These are phyloP conservation scores for Boletus semigastroideus DNA, from an alignment of 1,284 basidiomycete species.

Conservation along the genomic window DNA sequence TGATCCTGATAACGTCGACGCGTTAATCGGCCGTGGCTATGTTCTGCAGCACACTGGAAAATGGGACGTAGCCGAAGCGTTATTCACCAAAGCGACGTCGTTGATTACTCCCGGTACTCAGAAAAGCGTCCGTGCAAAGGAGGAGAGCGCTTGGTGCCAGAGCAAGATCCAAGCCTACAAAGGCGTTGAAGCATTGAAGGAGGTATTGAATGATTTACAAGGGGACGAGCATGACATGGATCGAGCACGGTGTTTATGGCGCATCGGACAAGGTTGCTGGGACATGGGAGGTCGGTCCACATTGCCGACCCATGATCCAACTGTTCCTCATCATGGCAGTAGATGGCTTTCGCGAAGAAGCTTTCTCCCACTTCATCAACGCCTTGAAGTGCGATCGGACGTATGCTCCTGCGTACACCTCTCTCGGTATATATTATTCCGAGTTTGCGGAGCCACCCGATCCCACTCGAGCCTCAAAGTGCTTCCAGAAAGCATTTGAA, in stretches of 20 bases:
- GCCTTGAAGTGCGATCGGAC: slow-evolving; percentile 76
- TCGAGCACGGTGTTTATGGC: slow-evolving; percentile 81
- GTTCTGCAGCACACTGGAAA: slow-evolving; percentile 64
- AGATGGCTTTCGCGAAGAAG: slow-evolving; percentile 55
- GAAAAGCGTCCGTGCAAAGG: slow-evolving; percentile 67
- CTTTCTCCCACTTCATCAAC: slow-evolving; percentile 81
- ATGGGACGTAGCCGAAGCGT: slow-evolving; percentile 68
- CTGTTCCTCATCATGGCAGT: slow-evolving; percentile 7
- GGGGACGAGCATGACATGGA: slow-evolving; percentile 55
- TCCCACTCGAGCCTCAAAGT: slow-evolving; percentile 85
- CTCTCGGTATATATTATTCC: slow-evolving; percentile 89
- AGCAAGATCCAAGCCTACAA: slow-evolving; percentile 55
- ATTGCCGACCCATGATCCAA: not conserved
- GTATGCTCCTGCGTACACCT: slow-evolving; percentile 92
- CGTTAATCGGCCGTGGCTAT: slow-evolving; percentile 76
- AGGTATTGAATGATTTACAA: slow-evolving; percentile 54
- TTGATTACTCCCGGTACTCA: slow-evolving; percentile 47
- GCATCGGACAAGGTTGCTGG: slow-evolving; percentile 81
- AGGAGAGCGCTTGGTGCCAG: slow-evolving; percentile 88
- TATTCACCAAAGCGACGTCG: slow-evolving; percentile 58
- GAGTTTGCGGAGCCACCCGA: slow-evolving; percentile 75
- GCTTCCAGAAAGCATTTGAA: slow-evolving; percentile 99
- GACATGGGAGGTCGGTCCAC: slow-evolving; percentile 61
- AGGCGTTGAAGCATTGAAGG: slow-evolving; percentile 58
- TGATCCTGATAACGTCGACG: slow-evolving; percentile 62